Conservation (phyloP, 1,284 basidiomycete genomes). For the Cutaneotrichosporon dermatis region DNA sequence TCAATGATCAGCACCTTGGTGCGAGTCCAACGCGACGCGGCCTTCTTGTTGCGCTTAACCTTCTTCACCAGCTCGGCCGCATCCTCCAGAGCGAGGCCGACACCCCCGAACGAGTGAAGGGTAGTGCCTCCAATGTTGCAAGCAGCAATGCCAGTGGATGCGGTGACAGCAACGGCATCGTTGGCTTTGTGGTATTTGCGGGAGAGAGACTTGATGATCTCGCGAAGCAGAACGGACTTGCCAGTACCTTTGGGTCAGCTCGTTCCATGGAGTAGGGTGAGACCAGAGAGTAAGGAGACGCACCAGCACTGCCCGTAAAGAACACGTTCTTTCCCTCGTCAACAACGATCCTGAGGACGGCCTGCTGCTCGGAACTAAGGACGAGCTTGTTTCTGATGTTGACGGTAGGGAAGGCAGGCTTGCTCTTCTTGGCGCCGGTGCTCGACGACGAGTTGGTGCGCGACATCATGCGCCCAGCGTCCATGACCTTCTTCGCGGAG, state of each 20-base stretch:
- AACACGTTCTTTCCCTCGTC: conserved; percentile 74
- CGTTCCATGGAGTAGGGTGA: no score
- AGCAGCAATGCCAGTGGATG: conserved; percentile 85
- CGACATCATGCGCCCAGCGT: neutral
- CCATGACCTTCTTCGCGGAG: conserved; percentile 17
- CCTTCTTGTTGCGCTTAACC: conserved; percentile 67
- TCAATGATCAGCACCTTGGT: conserved; percentile 87
- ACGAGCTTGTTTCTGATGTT: conserved; percentile 49
- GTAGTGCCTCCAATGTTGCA: conserved; percentile 92
- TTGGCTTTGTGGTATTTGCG: conserved; percentile 53
- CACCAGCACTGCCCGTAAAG: conserved; percentile 94
- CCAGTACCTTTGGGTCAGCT: conserved; percentile 65
- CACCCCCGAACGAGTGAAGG: conserved; percentile 85
- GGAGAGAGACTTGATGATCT: conserved; percentile 68
- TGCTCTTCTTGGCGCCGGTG: conserved; percentile 6
- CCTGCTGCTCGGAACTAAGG: conserved; percentile 76
- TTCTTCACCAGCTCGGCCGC: conserved; percentile 63
- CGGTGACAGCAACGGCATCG: conserved; percentile 74
- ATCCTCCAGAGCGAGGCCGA: conserved; percentile 73
- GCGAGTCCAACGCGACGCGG: conserved; percentile 63
- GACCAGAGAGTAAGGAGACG: conserved; percentile 34
- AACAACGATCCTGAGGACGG: conserved; percentile 69
- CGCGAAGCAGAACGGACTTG: conserved; percentile 87
- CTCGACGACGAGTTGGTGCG: conserved; percentile 8
- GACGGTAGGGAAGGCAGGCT: conserved; percentile 19